phyloP scores from a whole-genome alignment of 148 eudicot genomes.

The Nyssa sinensis region DNA sequence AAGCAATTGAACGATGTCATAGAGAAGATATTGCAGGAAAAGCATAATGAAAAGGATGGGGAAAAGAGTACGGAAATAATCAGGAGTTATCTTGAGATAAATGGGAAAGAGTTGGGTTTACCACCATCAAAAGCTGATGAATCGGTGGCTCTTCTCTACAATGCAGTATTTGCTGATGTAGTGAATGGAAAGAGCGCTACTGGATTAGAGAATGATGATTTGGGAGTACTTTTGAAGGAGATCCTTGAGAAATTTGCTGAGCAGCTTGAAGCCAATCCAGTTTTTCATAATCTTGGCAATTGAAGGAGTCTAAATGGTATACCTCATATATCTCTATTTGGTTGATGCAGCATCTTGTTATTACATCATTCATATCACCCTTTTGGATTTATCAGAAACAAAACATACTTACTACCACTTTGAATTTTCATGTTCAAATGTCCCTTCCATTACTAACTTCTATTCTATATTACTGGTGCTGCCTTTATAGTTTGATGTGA shows the following conservation, averaged over 20 bases:
- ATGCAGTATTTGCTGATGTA: slow-evolving; percentile 39
- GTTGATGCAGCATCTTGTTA: not conserved
- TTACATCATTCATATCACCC: not conserved
- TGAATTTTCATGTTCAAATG: not conserved
- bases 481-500: not conserved
- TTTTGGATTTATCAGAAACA: not conserved
- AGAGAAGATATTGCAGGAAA: slow-evolving; percentile 40
- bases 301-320: slow-evolving; percentile 1
- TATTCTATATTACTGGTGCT: too few relatives aligned
- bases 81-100: slow-evolving; percentile 41
- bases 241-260: slow-evolving; percentile 48
- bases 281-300: slow-evolving; percentile 33
- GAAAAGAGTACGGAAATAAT: slow-evolving; percentile 26
- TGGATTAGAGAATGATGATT: slow-evolving; percentile 30
- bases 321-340: not conserved
- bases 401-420: not conserved
- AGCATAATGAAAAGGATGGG: slow-evolving; percentile 12
- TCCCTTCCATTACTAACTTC: not conserved
- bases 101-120: slow-evolving; percentile 44
- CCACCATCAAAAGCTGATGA: slow-evolving; percentile 48
- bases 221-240: slow-evolving; percentile 32
- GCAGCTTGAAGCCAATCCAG: slow-evolving; percentile 51
- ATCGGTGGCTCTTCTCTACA: slow-evolving; percentile 42
- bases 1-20: slow-evolving; percentile 30
- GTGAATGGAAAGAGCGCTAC: slow-evolving; percentile 18